phyloP scores from a whole-genome alignment of 148 eudicot species.

The Chenopodium quinoa region DNA sequence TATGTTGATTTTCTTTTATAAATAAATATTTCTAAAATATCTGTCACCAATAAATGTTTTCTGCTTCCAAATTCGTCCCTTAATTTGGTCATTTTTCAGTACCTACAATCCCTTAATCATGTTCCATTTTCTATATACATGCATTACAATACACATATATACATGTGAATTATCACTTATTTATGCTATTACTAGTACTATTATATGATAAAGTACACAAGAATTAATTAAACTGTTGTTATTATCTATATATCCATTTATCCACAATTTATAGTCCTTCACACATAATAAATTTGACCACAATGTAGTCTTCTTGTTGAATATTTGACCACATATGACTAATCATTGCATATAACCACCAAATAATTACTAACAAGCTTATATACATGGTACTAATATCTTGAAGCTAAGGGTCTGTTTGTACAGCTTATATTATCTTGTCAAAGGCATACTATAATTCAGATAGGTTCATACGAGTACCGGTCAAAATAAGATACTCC shows the following conservation, averaged over 20 bases:
- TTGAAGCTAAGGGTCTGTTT: too few species aligned
- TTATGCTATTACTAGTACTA: background rate
- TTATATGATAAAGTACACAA: too few species aligned
- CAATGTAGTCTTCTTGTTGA: background rate
- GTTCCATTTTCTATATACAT: background rate
- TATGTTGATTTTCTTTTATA: background rate
- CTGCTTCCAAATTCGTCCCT: background rate
- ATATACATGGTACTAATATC: too few species aligned
- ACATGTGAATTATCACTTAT: background rate
- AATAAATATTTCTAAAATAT: constrained; percentile 5
- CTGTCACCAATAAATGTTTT: constrained; percentile 18
- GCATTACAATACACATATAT: background rate
- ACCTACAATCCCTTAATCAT: background rate
- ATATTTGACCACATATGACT: background rate
- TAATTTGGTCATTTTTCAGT: background rate
- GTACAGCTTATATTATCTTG: too few species aligned
- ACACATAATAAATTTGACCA: background rate
- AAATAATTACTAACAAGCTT: too few species aligned
- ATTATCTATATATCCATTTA: too few species aligned
- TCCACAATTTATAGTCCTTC: too few species aligned
- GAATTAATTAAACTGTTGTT: too few species aligned
- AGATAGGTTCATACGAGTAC: too few species aligned
- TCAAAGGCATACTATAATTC: too few species aligned
- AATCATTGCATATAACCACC: too few species aligned
- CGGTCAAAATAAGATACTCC: too few species aligned